phyloP scores from a whole-genome alignment of 116 monocot species.

The Papilionanthe hybrid region DNA sequence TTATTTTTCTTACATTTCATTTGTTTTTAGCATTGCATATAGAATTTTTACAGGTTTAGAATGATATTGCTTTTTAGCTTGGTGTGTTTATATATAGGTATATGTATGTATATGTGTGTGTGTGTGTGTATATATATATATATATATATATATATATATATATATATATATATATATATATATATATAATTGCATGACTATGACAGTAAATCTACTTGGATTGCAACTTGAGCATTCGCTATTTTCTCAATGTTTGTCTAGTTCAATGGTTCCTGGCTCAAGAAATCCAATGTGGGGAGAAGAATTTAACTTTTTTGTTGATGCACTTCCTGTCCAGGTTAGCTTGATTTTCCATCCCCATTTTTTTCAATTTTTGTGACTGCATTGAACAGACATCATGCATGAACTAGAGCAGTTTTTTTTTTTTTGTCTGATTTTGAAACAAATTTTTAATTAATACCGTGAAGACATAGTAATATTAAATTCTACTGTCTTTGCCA shows the following conservation, averaged over 20 bases:
- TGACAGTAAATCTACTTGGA: constrained; percentile 7
- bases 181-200: background rate
- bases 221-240: background rate
- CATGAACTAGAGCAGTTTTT: background rate
- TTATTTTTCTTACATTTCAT: background rate
- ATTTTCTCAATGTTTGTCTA: constrained; percentile 30
- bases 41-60: background rate
- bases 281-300: constrained; percentile 99
- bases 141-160: too few relatives aligned
- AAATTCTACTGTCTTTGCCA: background rate
- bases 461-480: background rate
- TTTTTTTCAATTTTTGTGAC: constrained; percentile 9
- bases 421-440: background rate
- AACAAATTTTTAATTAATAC: background rate
- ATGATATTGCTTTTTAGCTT: background rate
- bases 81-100: background rate
- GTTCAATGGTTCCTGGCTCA: constrained; percentile 99
- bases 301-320: constrained; percentile 90
- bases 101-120: too few relatives aligned
- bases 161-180: too few relatives aligned
- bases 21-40: background rate
- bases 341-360: constrained; percentile 15
- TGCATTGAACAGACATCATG: constrained; percentile 4
- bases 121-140: too few relatives aligned
- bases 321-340: constrained; percentile 91